Percentiles rank a stretch among this genome's conserved stretches.
Conservation (phyloP, 2,329 filamentous ascomycete genomes). For the Arachnopeziza araneosa region DNA sequence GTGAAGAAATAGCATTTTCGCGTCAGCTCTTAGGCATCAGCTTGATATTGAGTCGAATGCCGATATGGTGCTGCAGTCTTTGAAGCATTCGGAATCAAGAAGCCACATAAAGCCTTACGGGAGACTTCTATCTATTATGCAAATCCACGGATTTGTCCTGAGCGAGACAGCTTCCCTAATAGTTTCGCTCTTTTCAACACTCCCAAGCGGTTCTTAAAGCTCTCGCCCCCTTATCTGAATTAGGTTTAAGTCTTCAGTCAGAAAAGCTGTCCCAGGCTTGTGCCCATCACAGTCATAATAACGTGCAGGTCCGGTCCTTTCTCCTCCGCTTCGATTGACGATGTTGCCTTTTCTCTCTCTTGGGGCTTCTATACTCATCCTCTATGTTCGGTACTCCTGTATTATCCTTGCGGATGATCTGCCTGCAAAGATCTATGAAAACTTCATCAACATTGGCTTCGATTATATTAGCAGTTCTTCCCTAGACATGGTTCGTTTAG, state of each 20-base stretch:
- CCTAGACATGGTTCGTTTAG: not conserved
- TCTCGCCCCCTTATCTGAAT: no score
- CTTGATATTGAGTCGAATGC: no score
- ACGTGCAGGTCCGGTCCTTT: not conserved
- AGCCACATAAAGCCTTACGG: no score
- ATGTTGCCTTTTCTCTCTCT: not conserved
- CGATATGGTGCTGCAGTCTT: no score
- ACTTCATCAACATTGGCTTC: constrained; percentile 64
- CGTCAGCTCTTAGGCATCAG: no score
- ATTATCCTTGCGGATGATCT: constrained; percentile 58
- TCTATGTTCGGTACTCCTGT: constrained; percentile 11
- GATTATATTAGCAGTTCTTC: not conserved
- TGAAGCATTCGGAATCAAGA: no score
- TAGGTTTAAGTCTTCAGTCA: not conserved
- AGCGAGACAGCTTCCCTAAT: no score
- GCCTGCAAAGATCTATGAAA: constrained; percentile 61
- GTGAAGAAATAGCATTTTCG: no score
- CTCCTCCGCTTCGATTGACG: not conserved
- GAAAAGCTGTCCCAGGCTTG: not conserved
- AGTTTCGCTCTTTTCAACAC: no score
- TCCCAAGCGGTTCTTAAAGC: no score
- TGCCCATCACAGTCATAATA: not conserved
- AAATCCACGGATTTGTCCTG: no score
- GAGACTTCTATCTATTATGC: no score
- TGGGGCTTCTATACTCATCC: constrained; percentile 6